Base-by-base conservation (phyloP, 371 early-diverging fungal genomes). In the Mortierella sp. region DNA sequence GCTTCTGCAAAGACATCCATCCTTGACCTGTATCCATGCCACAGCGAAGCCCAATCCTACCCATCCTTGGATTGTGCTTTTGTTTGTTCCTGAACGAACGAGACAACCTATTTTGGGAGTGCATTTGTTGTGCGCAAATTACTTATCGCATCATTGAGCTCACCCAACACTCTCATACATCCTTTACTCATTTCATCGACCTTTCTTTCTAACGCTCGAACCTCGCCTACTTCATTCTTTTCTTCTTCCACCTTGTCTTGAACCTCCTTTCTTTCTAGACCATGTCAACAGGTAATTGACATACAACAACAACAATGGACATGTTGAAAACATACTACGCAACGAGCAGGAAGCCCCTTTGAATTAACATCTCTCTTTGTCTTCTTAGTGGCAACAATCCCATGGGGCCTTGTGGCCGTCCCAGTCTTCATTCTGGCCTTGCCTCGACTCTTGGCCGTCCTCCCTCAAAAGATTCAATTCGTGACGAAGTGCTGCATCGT, bases 401-500 rank as follows among this genome's bases (percentile, higher is more conserved):
- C 72, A 24, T 71, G 59, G 50, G 57, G 69, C 13, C 37, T 75
- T 37, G 76, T 51, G 16, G 14, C 69, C 21, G 44, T 59, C 34
- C 53, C 53, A 0, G 61, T 43, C 48, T 69, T 73, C 77, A 76
- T 71, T 48, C 57, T 84, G 50, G 61, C 74, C 2, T 69, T 85
- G 26, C 81, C 86, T 11, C 31, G 61, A 9, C 51, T 85, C 26
- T 64, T 81, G n/a, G 78, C 76, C 2, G 71, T 46, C 26, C 72
- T 81, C 1, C 81, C 86, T 1, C 81, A 67, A 46, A 69, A 76
- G 54, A 48, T 69, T n/a, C 81, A 85, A 31, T 85, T 81, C 74
- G 26, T 78, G 44, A 46, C 69, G 61, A 85, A 76, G 55, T 71
- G 70, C 43, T n/a, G 81, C 6, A 59, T 72, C 31, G 76, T 78